Evolutionary conservation across 768 basidiomycete genomes (phyloP), one percentile per base, ranked within the genome.

Genomic region (Suillus sp.): DNA sequence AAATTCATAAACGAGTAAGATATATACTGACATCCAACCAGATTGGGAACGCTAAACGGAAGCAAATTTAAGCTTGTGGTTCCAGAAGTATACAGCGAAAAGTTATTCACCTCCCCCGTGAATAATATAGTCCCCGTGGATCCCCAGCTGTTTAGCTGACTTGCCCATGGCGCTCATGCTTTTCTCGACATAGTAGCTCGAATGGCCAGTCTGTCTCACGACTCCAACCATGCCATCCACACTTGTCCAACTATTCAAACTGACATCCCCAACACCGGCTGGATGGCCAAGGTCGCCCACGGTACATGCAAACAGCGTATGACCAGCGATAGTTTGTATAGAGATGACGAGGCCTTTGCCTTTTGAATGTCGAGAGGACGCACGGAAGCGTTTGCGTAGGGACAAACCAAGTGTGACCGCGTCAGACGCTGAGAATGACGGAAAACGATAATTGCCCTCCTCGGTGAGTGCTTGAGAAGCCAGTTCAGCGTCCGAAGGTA

Each of bases 151-250:
- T 67, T 85, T 85, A 43, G 88, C 82, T 7, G 86, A 87, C 76
- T 90, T 92, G 20, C 89, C 89, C 87, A 90, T 89, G 4, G 92
- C 92, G 55, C 84, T 85, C 86, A 92, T 92, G 7, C 91, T 90
- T 71, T 92, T 93, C 71, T 93, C 92, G 10, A 94, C 90, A 73
- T 94, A 94, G 74, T 81, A 93, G 67, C 88, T 92, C 9, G 91
- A 91, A 72, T 93, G 92, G 2, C 92, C 91, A 20, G 91, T 93
- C 64, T 91, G 81, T 68, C 82, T 84, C 53, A 92, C 91, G 30
- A 92, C 88, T 45, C 84, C 85, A 66, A 93, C 80, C 89, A 93
- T 93, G 47, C 88, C 86, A 75, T 93, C 90, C 50, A 93, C 70
- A 69, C 84, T 85, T 35, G 84, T 74, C 92, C 92, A 94, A 67